Conservation (phyloP, 345 rosid genomes). For the Lepidium sativum region DNA sequence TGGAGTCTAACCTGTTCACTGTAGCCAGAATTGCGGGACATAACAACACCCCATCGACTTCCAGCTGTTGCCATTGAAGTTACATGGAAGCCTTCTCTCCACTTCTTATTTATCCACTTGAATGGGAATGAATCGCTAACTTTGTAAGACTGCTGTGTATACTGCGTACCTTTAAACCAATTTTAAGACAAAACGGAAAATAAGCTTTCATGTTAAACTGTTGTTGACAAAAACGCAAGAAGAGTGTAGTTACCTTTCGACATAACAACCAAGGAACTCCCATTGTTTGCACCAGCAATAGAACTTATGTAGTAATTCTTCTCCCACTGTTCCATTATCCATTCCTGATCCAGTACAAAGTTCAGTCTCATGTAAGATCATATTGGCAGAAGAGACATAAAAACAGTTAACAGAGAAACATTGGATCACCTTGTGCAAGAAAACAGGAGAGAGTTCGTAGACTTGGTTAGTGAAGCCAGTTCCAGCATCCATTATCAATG, state of each 20-base stretch:
- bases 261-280: constrained; percentile 95
- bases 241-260: constrained; percentile 63
- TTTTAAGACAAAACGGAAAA: neutral
- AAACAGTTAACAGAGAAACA: neutral
- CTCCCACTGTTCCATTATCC: constrained; percentile 99
- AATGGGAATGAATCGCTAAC: constrained; percentile 94
- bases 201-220: neutral
- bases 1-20: constrained; percentile 63
- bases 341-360: constrained; percentile 49
- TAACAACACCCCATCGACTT: constrained; percentile 91
- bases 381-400: neutral
- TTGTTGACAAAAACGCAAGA: neutral
- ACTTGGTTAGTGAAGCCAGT: constrained; percentile 85
- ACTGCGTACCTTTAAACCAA: constrained; percentile 61
- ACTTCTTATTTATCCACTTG: constrained; percentile 97
- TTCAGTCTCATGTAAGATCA: neutral
- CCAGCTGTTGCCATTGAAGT: constrained; percentile 99
- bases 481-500: constrained; percentile 95
- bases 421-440: constrained; percentile 66
- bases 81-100: constrained; percentile 99
- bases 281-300: constrained; percentile 85
- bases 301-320: constrained; percentile 88
- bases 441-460: constrained; percentile 70
- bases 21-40: constrained; percentile 98
- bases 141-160: constrained; percentile 92